These are phyloP conservation scores for Cordyceps cateniannulata DNA, from an alignment of 2,329 filamentous ascomycete genomes.

Conservation along the genomic window DNA sequence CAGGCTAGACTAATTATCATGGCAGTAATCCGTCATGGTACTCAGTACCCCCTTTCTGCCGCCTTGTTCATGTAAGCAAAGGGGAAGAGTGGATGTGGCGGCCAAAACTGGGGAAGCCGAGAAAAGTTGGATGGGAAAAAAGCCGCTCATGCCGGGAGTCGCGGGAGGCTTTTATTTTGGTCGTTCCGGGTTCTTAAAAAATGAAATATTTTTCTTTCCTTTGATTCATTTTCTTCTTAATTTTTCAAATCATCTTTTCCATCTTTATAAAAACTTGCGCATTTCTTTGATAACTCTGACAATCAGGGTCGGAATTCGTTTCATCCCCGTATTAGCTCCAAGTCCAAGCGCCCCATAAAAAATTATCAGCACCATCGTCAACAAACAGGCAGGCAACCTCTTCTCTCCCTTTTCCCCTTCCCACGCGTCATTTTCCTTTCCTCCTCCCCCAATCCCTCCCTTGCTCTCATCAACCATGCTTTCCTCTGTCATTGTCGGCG, in stretches of 20 bases:
- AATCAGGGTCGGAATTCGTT: not conserved
- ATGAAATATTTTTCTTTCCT: not conserved
- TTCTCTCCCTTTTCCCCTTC: not conserved
- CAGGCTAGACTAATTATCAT: too few species aligned
- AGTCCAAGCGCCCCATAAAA: slow-evolving; percentile 4
- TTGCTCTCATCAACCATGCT: slow-evolving; percentile 7
- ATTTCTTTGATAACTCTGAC: not conserved
- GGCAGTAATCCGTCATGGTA: too few species aligned
- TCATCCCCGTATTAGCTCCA: not conserved
- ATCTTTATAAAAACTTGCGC: not conserved
- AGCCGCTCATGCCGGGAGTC: not conserved
- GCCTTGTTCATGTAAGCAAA: not conserved
- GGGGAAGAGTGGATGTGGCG: not conserved
- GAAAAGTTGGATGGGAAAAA: not conserved
- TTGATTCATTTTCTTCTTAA: not conserved
- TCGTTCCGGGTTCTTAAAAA: not conserved
- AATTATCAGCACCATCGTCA: not conserved
- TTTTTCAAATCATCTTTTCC: too few species aligned
- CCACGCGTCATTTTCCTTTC: not conserved
- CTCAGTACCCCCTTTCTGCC: not conserved
- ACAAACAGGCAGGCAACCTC: not conserved
- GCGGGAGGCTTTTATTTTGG: not conserved
- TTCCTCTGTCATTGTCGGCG: not conserved
- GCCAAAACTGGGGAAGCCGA: not conserved
- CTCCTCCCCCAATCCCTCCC: not conserved